Evolutionary conservation across 2,329 filamentous ascomycete genomes (phyloP).

Genomic region (Botryotinia convoluta): DNA sequence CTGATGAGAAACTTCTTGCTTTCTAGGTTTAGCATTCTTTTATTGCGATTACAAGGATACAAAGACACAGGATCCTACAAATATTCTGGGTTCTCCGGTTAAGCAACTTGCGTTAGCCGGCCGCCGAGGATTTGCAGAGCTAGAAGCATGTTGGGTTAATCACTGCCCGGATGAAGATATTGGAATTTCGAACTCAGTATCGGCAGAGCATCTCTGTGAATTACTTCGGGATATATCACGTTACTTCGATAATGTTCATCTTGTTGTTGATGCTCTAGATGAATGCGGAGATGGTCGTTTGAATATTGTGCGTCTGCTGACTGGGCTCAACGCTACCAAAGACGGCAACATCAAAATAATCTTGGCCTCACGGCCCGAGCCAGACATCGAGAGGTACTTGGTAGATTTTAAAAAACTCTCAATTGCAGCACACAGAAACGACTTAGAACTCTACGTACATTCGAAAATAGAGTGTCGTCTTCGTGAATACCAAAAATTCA

Average conservation of each 20-base stretch:
- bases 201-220: not conserved
- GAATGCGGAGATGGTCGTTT: constrained; percentile 4
- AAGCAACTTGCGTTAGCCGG: not conserved
- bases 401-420: constrained; percentile 16
- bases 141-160: not conserved
- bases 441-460: constrained; percentile 26
- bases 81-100: constrained; percentile 1
- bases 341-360: constrained; percentile 23
- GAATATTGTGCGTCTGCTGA: constrained; percentile 9
- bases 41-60: constrained; percentile 10
- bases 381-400: constrained; percentile 22
- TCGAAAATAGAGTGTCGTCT: constrained; percentile 21
- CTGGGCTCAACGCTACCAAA: constrained; percentile 11
- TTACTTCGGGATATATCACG: not conserved
- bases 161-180: not conserved
- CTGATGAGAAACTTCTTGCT: not conserved
- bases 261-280: constrained; percentile 20
- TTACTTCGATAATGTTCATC: not conserved
- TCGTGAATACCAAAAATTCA: not conserved
- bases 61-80: not conserved
- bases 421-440: constrained; percentile 23
- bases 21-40: not conserved
- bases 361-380: constrained; percentile 21
- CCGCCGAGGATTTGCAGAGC: not conserved
- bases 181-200: not conserved